Evolutionary conservation across 345 rosid species (phyloP).

Genomic region (Erucastrum elatum): DNA sequence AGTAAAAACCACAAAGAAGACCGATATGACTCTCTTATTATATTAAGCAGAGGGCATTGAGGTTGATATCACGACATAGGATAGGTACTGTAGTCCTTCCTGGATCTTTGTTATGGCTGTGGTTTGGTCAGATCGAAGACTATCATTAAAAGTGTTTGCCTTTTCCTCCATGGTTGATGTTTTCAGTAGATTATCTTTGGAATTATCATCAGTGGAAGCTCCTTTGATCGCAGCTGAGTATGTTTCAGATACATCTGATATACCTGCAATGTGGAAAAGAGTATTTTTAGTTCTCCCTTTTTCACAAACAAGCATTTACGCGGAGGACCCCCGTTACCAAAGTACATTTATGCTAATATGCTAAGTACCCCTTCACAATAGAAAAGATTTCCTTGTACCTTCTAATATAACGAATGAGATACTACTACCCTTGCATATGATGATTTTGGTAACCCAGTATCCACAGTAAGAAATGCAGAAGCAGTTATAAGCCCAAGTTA

Average conservation of each 20-base stretch:
- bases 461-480: neutral
- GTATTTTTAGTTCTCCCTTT: neutral
- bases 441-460: neutral
- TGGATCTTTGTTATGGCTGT: slow-evolving; percentile 70
- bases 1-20: neutral
- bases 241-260: slow-evolving; percentile 87
- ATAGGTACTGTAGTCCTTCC: slow-evolving; percentile 76
- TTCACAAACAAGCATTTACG: neutral
- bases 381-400: neutral
- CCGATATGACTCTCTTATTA: slow-evolving; percentile 18
- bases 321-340: neutral
- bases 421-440: neutral
- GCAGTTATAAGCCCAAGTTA: neutral
- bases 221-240: slow-evolving; percentile 66
- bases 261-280: slow-evolving; percentile 50
- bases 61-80: slow-evolving; percentile 67
- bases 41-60: slow-evolving; percentile 66
- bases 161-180: slow-evolving; percentile 60
- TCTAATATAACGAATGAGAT: neutral
- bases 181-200: slow-evolving; percentile 47
- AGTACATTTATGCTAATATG: neutral
- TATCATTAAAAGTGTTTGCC: slow-evolving; percentile 59
- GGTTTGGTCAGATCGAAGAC: slow-evolving; percentile 52
- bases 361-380: neutral
- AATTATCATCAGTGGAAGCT: slow-evolving; percentile 45